Conservation (phyloP, 192 early-diverging fungal species). For the Gonapodya prolifera region DNA sequence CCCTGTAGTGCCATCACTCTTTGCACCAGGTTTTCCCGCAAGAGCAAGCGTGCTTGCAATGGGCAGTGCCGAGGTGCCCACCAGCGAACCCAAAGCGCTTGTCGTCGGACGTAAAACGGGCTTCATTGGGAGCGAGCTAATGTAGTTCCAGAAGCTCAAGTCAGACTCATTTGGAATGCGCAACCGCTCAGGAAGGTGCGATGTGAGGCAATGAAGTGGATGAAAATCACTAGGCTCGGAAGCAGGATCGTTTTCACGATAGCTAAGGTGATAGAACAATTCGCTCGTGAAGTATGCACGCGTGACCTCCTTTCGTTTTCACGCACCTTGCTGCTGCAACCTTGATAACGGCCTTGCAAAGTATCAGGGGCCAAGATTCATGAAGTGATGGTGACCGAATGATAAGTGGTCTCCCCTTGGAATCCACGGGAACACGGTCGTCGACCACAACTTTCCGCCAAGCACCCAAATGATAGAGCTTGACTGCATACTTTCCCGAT, state of each 20-base stretch:
- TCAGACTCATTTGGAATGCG: neutral
- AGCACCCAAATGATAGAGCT: conserved; percentile 45
- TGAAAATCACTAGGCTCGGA: conserved; percentile 6
- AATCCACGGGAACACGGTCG: conserved; percentile 45
- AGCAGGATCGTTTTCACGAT: neutral
- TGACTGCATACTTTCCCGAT: conserved; percentile 44
- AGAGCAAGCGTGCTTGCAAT: neutral
- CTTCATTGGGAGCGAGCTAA: neutral
- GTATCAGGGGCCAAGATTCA: conserved; percentile 45
- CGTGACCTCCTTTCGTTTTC: neutral
- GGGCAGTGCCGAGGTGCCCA: neutral
- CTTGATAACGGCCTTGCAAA: conserved; percentile 46
- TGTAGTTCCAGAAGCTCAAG: neutral
- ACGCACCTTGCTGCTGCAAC: conserved; percentile 28
- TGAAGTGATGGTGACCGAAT: conserved; percentile 15
- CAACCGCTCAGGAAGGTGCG: conserved; percentile 4
- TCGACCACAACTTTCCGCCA: conserved; percentile 48
- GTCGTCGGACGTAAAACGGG: neutral
- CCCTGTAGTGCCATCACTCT: neutral
- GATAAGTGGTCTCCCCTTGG: conserved; percentile 31
- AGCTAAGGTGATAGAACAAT: neutral
- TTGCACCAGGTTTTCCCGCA: neutral
- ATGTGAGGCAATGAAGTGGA: conserved; percentile 1
- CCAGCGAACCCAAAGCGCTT: neutral
- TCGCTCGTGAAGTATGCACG: too few species aligned